phyloP scores from a whole-genome alignment of 345 rosid species.

The Camelina neglecta region DNA sequence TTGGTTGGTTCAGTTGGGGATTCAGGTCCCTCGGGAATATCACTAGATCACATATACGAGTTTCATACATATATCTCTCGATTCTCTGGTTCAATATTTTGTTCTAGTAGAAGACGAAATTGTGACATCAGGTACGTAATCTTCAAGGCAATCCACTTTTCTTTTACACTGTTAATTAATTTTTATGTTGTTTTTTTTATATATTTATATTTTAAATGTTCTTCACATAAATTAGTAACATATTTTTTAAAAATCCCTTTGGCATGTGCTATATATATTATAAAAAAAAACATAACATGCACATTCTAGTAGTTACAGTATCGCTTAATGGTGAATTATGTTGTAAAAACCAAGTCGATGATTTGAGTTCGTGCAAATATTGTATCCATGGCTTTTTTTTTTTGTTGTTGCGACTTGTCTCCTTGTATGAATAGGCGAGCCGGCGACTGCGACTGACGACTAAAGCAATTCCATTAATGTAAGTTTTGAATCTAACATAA shows the following conservation, averaged over 20 bases:
- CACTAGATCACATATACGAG: not conserved
- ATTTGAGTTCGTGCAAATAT: not conserved
- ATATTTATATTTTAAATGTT: no score
- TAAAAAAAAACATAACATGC: not conserved
- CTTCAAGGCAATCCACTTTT: not conserved
- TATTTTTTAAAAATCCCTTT: no score
- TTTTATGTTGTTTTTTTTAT: no score
- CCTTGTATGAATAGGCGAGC: no score
- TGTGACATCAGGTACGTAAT: not conserved
- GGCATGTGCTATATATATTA: no score
- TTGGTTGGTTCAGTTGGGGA: not conserved
- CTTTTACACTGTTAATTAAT: not conserved
- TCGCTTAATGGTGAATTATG: not conserved
- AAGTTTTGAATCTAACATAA: not conserved
- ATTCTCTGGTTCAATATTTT: not conserved
- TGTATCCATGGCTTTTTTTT: not conserved
- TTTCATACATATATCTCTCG: not conserved
- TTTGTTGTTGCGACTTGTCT: no score
- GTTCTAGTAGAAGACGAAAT: not conserved
- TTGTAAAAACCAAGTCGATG: not conserved
- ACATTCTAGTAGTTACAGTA: no score
- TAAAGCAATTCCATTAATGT: not conserved
- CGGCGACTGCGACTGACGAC: not conserved
- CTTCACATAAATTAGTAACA: no score
- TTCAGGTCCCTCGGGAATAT: not conserved